A percentile compares a stretch with the other conserved stretches of the same genome.
phyloP scores from a whole-genome alignment of 2,329 filamentous ascomycete genomes.

The Hypoxylon sp. region DNA sequence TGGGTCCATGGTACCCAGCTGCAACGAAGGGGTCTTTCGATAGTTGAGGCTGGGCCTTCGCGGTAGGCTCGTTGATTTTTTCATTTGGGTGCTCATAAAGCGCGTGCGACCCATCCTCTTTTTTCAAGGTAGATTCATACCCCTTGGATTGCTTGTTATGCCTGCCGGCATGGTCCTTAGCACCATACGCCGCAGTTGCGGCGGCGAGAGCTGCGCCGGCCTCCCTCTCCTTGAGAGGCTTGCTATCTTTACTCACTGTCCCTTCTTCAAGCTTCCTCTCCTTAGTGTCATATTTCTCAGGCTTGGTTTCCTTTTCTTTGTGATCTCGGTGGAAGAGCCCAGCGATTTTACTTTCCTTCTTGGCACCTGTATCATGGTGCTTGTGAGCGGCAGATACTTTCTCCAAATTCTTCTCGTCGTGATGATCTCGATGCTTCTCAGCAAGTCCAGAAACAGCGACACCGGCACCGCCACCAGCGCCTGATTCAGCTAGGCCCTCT shows the following conservation, averaged over 20 bases:
- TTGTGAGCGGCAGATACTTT: conserved; percentile 25
- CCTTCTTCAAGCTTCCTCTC: conserved; percentile 13
- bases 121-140: neutral
- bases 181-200: conserved; percentile 14
- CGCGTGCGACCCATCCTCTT: neutral
- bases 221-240: conserved; percentile 25
- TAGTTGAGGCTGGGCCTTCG: neutral
- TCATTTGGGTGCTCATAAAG: conserved; percentile 28
- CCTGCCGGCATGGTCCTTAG: conserved; percentile 17
- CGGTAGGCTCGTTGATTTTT: neutral
- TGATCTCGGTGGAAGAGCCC: conserved; percentile 32
- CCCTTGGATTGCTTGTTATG: conserved; percentile 16
- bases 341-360: conserved; percentile 23
- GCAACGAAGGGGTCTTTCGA: conserved; percentile 26
- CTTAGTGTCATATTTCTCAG: conserved; percentile 18
- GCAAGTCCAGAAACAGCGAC: conserved; percentile 21
- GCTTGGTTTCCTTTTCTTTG: conserved; percentile 26
- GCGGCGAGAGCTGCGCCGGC: conserved; percentile 35
- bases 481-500: conserved; percentile 37
- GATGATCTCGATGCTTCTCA: conserved; percentile 20
- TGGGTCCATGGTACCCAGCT: conserved; percentile 9
- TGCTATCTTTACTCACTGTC: conserved; percentile 22
- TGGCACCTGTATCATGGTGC: conserved; percentile 23
- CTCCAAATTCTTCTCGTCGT: conserved; percentile 11
- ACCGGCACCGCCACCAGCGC: conserved; percentile 29